Evolutionary conservation across 139 green algal species (phyloP).

Genomic region (Coelastrella sp.): DNA sequence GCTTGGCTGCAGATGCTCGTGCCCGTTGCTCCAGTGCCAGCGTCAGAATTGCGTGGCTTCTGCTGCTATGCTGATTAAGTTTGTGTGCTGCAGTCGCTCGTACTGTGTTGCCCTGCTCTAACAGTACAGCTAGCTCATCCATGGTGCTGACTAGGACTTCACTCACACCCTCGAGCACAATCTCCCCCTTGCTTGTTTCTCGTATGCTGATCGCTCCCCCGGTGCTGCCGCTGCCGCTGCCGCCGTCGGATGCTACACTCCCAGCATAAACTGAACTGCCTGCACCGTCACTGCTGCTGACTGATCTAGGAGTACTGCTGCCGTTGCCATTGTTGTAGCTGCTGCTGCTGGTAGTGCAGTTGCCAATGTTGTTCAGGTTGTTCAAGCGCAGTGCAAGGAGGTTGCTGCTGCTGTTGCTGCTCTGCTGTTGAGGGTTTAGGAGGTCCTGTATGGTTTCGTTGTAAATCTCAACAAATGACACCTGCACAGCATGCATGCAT

Average conservation of each 20-base stretch:
- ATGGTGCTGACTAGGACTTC: conserved; percentile 46
- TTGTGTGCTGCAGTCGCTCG: conserved; percentile 49
- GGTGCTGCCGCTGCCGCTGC: not conserved
- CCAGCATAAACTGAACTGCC: not conserved
- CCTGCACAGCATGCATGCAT: conserved; percentile 38
- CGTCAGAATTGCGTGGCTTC: conserved; percentile 62
- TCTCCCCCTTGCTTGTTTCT: conserved; percentile 50
- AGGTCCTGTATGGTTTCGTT: conserved; percentile 61
- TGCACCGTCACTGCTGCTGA: not conserved
- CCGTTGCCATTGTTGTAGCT: conserved; percentile 13
- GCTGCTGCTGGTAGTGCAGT: not conserved
- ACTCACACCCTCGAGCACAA: conserved; percentile 59
- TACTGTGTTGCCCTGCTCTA: conserved; percentile 48
- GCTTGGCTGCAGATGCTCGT: conserved; percentile 31
- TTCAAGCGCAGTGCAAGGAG: not conserved
- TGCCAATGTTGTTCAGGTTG: not conserved
- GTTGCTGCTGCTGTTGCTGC: not conserved
- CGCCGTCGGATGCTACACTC: not conserved
- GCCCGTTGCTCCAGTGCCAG: conserved; percentile 62
- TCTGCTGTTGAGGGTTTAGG: not conserved
- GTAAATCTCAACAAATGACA: conserved; percentile 68
- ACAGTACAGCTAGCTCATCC: conserved; percentile 32
- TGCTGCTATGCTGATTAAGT: conserved; percentile 57
- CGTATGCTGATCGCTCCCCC: conserved; percentile 43
- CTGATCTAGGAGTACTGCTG: not conserved